Base-by-base conservation (phyloP, 257 asterid species). In the Ilex asprella region DNA sequence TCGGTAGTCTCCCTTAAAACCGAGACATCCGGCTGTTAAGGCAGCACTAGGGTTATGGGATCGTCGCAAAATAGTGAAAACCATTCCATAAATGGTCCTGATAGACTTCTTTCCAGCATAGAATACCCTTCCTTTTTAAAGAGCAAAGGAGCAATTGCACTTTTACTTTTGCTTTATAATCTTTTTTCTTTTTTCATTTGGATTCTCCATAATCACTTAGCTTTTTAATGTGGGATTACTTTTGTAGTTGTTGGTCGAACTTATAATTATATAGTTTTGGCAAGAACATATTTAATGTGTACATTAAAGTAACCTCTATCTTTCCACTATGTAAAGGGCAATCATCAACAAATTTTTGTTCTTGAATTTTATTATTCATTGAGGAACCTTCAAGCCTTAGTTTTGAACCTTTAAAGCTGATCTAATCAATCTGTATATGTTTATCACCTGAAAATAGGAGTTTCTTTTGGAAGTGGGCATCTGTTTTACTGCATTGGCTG, bases 141-240 rank as follows among this genome's bases (percentile, higher is more conserved):
- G 59, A 65, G 71, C 78, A 75, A 70, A 66, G 79, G 56, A 63
- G 74, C 73, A 73, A 61, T 41, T 54, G 29, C 62, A 62, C 79
- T 77, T 78, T 81, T 55, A 63, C 78, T 74, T 79, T 75, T 74
- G 67, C 81, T 78, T 78, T 78, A 66, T 51, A 78, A 79, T 76
- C 62, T 59, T 67, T 39, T 63, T 71, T 56, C 64, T 62, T 62
- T 68, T 73, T 41, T 66, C 72, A 55, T 63, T 43, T 31, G 68
- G 78, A 73, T 76, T 74, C 75, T 75, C 71, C 55, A 55, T 60
- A 9, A 65, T 67, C 46, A 60, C 49, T 64, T 66, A 43, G 63
- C 57, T 69, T 75, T 60, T 56, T 29, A 21, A 21, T 43, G 52
- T 51, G 67, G 67, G 66, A 41, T 73, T 57, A 15, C 72, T 63